A percentile compares a stretch with the other conserved stretches of the same genome.
These are phyloP conservation scores for Gaultheria prostrata DNA, from an alignment of 148 eudicot genomes.

Conservation along the genomic window DNA sequence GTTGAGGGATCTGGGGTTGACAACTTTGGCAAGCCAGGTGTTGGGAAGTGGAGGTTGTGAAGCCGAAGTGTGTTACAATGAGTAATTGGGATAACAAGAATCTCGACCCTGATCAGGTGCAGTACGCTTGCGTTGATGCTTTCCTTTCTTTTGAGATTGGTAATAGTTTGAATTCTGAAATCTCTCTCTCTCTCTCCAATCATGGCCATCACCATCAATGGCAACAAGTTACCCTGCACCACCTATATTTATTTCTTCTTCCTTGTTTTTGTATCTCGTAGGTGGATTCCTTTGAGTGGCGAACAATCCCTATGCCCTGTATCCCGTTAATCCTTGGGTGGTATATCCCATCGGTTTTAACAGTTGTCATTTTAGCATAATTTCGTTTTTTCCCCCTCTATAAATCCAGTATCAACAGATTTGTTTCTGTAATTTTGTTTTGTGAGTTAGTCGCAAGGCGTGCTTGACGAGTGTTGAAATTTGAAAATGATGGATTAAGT, in stretches of 20 bases:
- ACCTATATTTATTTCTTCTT: no score
- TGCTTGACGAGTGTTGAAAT: not conserved
- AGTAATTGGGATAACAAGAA: slow-evolving; percentile 50
- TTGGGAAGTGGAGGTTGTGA: slow-evolving; percentile 36
- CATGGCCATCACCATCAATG: no score
- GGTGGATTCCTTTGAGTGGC: no score
- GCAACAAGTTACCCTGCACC: no score
- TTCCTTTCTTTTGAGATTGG: slow-evolving; percentile 41
- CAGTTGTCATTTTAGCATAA: no score
- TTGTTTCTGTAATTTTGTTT: not conserved
- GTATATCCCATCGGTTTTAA: no score
- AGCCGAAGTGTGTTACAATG: slow-evolving; percentile 47
- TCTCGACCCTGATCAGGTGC: slow-evolving; percentile 35
- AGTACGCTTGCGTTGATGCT: slow-evolving; percentile 54
- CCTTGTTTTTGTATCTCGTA: no score
- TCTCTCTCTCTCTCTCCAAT: no score
- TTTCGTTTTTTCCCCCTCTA: no score
- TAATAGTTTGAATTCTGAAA: slow-evolving; percentile 14
- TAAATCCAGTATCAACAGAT: no score
- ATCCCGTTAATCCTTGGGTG: no score
- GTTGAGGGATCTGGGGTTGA: slow-evolving; percentile 4
- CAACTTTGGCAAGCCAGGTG: slow-evolving; percentile 23
- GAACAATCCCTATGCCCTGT: no score
- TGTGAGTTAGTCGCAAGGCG: not conserved
- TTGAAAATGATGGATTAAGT: not conserved